Percentiles rank a stretch among this genome's conserved stretches.
phyloP scores from a whole-genome alignment of 2,329 filamentous ascomycete genomes.

The Ambrosiella xylebori region DNA sequence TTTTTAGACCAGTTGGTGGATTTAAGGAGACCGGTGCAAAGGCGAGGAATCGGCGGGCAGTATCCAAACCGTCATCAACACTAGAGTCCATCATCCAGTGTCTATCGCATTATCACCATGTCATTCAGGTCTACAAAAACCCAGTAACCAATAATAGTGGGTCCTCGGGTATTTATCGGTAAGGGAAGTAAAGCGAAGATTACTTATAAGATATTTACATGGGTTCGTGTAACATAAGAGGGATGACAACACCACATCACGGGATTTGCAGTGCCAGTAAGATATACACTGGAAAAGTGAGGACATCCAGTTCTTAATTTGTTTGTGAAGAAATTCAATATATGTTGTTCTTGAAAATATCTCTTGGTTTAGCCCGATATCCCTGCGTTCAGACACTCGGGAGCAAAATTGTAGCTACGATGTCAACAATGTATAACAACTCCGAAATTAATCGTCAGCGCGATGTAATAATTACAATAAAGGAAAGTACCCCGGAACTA shows the following conservation, averaged over 20 bases:
- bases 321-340: too few relatives aligned
- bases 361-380: too few relatives aligned
- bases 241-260: not conserved
- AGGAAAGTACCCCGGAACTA: too few relatives aligned
- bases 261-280: too few relatives aligned
- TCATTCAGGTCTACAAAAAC: conserved; percentile 2
- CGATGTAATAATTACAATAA: too few relatives aligned
- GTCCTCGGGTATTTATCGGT: not conserved
- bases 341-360: too few relatives aligned
- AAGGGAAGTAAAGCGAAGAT: not conserved
- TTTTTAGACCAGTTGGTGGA: not conserved
- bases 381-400: too few relatives aligned
- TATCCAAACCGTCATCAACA: not conserved
- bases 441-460: too few relatives aligned
- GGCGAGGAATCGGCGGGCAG: not conserved
- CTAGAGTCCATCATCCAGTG: not conserved
- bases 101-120: not conserved
- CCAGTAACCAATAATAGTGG: conserved; percentile 1
- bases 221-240: not conserved
- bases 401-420: too few relatives aligned
- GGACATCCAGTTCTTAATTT: too few relatives aligned
- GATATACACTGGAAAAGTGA: too few relatives aligned
- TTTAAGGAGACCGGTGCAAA: not conserved
- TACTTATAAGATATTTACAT: not conserved
- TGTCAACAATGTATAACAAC: too few relatives aligned